phyloP scores from a whole-genome alignment of 257 asterid species.

The Nyctanthes arbortristis region DNA sequence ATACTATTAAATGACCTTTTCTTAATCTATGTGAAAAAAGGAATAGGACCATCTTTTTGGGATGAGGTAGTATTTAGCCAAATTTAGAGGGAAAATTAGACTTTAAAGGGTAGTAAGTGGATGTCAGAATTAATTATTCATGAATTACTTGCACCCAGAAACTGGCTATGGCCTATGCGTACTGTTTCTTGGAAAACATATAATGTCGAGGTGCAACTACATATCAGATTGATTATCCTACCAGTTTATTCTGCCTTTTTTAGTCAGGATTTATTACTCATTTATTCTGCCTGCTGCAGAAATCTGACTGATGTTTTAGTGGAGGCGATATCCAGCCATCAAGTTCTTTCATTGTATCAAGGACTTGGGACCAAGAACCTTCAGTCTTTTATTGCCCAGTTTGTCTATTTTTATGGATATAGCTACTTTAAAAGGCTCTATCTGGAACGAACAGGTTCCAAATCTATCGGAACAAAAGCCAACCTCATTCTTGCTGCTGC shows the following conservation, averaged over 20 bases:
- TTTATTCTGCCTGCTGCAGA: constrained; percentile 39
- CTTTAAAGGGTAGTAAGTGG: not conserved
- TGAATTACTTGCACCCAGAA: not conserved
- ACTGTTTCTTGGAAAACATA: not conserved
- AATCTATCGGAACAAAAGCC: constrained; percentile 79
- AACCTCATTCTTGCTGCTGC: constrained; percentile 90
- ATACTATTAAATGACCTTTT: too few species aligned
- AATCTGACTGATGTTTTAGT: constrained; percentile 57
- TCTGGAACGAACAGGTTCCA: constrained; percentile 61
- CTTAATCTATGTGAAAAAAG: too few species aligned
- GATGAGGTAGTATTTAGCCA: too few species aligned
- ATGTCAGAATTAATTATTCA: not conserved
- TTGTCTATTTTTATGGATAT: constrained; percentile 87
- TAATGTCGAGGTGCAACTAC: not conserved
- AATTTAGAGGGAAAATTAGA: not conserved
- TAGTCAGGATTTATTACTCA: not conserved
- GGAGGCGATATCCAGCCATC: constrained; percentile 68
- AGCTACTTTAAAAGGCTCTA: constrained; percentile 81
- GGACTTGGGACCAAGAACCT: constrained; percentile 89
- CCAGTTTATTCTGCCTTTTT: not conserved
- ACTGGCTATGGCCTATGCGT: not conserved
- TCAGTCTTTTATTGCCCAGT: constrained; percentile 81
- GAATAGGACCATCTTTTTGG: too few species aligned
- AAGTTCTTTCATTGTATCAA: constrained; percentile 72
- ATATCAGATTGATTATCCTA: not conserved